These are phyloP conservation scores for Skeletonema menzelii DNA, from an alignment of 108 stramenopile genomes.

Conservation along the genomic window DNA sequence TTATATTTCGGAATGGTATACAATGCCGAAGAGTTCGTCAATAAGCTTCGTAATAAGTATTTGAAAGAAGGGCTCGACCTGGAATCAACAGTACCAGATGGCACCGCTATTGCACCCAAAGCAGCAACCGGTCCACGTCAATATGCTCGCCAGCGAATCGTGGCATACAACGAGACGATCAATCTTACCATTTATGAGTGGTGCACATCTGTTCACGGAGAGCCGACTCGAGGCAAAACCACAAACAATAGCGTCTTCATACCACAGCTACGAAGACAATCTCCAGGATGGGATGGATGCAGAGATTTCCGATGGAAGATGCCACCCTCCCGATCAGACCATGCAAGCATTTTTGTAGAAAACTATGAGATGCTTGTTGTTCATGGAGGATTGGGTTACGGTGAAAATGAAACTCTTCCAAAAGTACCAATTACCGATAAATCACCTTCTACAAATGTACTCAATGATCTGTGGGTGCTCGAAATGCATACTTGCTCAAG, in stretches of 20 bases:
- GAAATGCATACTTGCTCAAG: slow-evolving; percentile 57
- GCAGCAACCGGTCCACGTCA: slow-evolving; percentile 75
- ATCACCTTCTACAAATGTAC: slow-evolving; percentile 41
- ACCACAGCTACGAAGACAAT: slow-evolving; percentile 65
- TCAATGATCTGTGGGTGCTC: slow-evolving; percentile 73
- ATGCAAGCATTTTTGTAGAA: slow-evolving; percentile 47
- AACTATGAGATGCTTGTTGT: slow-evolving; percentile 57
- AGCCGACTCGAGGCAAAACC: slow-evolving; percentile 51
- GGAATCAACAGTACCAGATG: slow-evolving; percentile 49
- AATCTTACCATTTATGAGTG: slow-evolving; percentile 56
- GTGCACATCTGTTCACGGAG: slow-evolving; percentile 71
- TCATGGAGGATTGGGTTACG: slow-evolving; percentile 69
- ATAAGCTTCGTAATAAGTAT: slow-evolving; percentile 31
- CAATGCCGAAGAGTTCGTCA: slow-evolving; percentile 49
- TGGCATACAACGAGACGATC: slow-evolving; percentile 36
- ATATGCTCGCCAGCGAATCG: slow-evolving; percentile 36
- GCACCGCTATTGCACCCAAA: slow-evolving; percentile 64
- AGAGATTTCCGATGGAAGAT: slow-evolving; percentile 60
- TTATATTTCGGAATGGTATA: slow-evolving; percentile 61
- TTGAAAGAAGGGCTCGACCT: slow-evolving; percentile 31
- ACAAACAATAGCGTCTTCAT: slow-evolving; percentile 56
- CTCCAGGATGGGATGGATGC: slow-evolving; percentile 90
- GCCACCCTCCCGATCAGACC: slow-evolving; percentile 65
- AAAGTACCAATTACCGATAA: slow-evolving; percentile 11
- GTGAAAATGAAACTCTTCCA: slow-evolving; percentile 36